Conservation (phyloP, 2,329 filamentous ascomycete species). For the Sarocladiaceae sp. region DNA sequence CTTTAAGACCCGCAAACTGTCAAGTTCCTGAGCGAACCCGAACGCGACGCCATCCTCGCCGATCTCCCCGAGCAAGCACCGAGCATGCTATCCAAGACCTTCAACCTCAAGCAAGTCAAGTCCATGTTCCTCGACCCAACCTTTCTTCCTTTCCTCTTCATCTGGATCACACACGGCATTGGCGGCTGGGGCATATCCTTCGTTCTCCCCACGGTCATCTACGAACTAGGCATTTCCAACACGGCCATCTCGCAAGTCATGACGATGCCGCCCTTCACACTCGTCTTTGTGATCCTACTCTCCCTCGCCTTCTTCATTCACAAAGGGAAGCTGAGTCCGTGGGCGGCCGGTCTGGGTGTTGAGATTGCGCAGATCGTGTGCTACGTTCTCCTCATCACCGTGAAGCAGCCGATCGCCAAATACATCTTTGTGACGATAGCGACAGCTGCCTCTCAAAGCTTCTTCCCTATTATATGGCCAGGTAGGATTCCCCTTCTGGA, state of each 20-base stretch:
- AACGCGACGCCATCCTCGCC: constrained; percentile 14
- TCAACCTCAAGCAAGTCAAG: constrained; percentile 16
- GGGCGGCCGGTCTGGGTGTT: constrained; percentile 19
- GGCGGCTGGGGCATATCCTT: constrained; percentile 22
- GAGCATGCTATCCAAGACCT: constrained; percentile 16
- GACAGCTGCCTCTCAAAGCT: constrained; percentile 29
- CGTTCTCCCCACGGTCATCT: constrained; percentile 21
- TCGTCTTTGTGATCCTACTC: constrained; percentile 20
- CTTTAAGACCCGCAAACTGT: constrained; percentile 16
- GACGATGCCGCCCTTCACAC: constrained; percentile 20
- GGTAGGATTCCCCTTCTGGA: neutral
- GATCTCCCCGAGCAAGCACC: constrained; percentile 19
- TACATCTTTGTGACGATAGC: constrained; percentile 34
- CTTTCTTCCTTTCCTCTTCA: constrained; percentile 18
- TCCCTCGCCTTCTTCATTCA: constrained; percentile 18
- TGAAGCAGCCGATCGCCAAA: constrained; percentile 26
- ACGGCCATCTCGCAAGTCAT: constrained; percentile 22
- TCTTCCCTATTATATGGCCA: constrained; percentile 33
- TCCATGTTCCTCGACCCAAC: constrained; percentile 16
- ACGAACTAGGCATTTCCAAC: constrained; percentile 21
- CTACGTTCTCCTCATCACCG: constrained; percentile 31
- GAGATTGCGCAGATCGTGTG: constrained; percentile 29
- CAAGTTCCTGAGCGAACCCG: constrained; percentile 16
- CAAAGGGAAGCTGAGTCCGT: constrained; percentile 16
- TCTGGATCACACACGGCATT: constrained; percentile 22